phyloP scores from a whole-genome alignment of 2,329 filamentous ascomycete genomes.

The Fusarium sp. region DNA sequence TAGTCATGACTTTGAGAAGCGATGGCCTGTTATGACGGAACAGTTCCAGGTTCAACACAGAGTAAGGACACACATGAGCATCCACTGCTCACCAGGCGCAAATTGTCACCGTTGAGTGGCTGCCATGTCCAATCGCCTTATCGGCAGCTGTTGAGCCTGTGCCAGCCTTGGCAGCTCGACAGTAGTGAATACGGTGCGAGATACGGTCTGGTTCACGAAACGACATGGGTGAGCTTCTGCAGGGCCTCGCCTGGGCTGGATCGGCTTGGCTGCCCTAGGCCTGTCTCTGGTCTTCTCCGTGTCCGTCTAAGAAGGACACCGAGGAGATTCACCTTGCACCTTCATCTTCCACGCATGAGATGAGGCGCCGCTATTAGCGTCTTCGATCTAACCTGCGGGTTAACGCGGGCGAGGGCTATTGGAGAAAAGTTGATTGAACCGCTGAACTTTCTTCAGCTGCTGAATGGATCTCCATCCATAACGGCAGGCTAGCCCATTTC shows the following conservation, averaged over 20 bases:
- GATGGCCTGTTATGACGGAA: conserved; percentile 42
- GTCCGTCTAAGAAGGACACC: conserved; percentile 15
- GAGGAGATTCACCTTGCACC: conserved; percentile 28
- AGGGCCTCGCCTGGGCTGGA: conserved; percentile 43
- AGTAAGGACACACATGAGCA: conserved; percentile 32
- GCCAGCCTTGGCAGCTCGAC: conserved; percentile 37
- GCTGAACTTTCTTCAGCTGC: conserved; percentile 20
- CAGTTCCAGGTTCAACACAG: conserved; percentile 18
- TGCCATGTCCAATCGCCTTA: conserved; percentile 45
- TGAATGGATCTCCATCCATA: conserved; percentile 19
- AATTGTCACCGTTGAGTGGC: conserved; percentile 37
- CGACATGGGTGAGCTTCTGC: conserved; percentile 26
- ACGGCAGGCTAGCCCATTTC: conserved; percentile 27
- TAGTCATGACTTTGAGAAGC: conserved; percentile 25
- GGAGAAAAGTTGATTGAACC: conserved; percentile 1
- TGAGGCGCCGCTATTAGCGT: conserved; percentile 41
- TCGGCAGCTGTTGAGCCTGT: conserved; percentile 45
- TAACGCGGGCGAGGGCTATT: conserved; percentile 40
- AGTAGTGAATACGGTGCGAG: conserved; percentile 22
- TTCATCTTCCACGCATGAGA: conserved; percentile 36
- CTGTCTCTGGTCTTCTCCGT: conserved; percentile 29
- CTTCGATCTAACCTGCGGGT: conserved; percentile 40
- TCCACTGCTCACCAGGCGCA: conserved; percentile 25
- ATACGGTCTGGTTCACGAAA: conserved; percentile 28
- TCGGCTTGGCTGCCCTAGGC: conserved; percentile 35